Evolutionary conservation across 2,329 filamentous ascomycete species (phyloP).

Genomic region (Thermomyces lanuginosus): DNA sequence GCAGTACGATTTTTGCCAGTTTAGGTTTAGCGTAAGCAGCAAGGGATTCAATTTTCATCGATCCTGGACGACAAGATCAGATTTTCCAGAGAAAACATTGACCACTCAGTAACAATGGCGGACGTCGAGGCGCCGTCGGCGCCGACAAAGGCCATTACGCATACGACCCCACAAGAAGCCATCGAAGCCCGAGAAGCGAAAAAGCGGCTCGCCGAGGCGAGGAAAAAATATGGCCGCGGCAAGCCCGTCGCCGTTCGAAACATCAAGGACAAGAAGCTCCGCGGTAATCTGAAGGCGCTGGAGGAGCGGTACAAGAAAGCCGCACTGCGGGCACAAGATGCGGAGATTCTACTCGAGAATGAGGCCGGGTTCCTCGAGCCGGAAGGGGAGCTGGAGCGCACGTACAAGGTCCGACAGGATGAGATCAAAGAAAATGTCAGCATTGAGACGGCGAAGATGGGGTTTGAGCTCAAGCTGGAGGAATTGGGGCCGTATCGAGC

Average conservation of each 20-base stretch:
- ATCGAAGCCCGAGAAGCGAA: slow-evolving; percentile 24
- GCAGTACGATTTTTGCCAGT: no score
- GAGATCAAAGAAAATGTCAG: slow-evolving; percentile 62
- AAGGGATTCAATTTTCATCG: no score
- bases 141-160: slow-evolving; percentile 14
- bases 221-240: slow-evolving; percentile 71
- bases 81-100: no score
- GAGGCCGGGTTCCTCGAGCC: slow-evolving; percentile 71
- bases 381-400: slow-evolving; percentile 74
- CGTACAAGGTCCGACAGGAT: slow-evolving; percentile 80
- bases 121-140: no score
- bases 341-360: slow-evolving; percentile 85
- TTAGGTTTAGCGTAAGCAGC: no score
- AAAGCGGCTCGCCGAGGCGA: slow-evolving; percentile 35
- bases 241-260: slow-evolving; percentile 53
- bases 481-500: slow-evolving; percentile 71
- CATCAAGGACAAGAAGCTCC: slow-evolving; percentile 79
- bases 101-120: no score
- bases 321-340: slow-evolving; percentile 72
- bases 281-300: slow-evolving; percentile 58
- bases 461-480: slow-evolving; percentile 74
- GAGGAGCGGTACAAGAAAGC: slow-evolving; percentile 74
- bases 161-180: slow-evolving; percentile 10
- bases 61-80: no score
- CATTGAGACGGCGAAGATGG: slow-evolving; percentile 75